These are phyloP conservation scores for Paracoccidioides brasiliensis DNA, from an alignment of 2,329 filamentous ascomycete species.

Conservation along the genomic window DNA sequence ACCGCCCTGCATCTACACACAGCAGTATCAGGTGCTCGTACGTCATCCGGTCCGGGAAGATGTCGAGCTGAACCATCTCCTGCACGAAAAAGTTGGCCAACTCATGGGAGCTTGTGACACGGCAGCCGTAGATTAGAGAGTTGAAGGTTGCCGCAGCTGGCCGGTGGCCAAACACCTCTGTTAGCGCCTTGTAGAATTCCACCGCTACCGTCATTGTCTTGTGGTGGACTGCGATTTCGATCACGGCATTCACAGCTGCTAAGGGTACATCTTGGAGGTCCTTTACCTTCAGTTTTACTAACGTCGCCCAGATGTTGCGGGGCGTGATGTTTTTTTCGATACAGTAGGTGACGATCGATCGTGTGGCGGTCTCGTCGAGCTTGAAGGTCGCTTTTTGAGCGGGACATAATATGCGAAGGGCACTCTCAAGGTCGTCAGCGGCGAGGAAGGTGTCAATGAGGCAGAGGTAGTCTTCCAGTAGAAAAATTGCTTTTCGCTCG, in stretches of 20 bases:
- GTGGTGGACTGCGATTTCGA: slow-evolving; percentile 38
- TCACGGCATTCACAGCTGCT: slow-evolving; percentile 34
- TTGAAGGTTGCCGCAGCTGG: slow-evolving; percentile 44
- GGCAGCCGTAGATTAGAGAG: slow-evolving; percentile 41
- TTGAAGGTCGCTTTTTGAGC: slow-evolving; percentile 54
- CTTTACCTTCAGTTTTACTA: slow-evolving; percentile 41
- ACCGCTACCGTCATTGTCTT: slow-evolving; percentile 39
- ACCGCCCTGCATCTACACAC: slow-evolving; percentile 34
- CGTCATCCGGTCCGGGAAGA: slow-evolving; percentile 44
- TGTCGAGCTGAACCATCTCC: slow-evolving; percentile 46
- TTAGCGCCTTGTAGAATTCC: slow-evolving; percentile 48
- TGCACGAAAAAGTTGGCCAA: slow-evolving; percentile 48
- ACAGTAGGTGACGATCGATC: slow-evolving; percentile 48
- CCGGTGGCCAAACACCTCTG: slow-evolving; percentile 36
- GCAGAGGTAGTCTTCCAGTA: slow-evolving; percentile 63
- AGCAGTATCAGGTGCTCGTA: slow-evolving; percentile 50
- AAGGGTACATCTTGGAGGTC: slow-evolving; percentile 38
- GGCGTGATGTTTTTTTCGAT: slow-evolving; percentile 29
- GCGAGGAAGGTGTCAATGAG: slow-evolving; percentile 58
- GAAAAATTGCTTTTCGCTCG: slow-evolving; percentile 42
- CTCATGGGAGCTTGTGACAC: slow-evolving; percentile 34
- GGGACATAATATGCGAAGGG: slow-evolving; percentile 57
- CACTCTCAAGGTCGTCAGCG: slow-evolving; percentile 48
- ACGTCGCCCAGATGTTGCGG: slow-evolving; percentile 42
- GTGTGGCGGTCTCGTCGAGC: slow-evolving; percentile 47